Evolutionary conservation across 2,329 filamentous ascomycete species (phyloP), one percentile per base, ranked within the genome.

Genomic region (Hawksworthiomyces lignivorus): DNA sequence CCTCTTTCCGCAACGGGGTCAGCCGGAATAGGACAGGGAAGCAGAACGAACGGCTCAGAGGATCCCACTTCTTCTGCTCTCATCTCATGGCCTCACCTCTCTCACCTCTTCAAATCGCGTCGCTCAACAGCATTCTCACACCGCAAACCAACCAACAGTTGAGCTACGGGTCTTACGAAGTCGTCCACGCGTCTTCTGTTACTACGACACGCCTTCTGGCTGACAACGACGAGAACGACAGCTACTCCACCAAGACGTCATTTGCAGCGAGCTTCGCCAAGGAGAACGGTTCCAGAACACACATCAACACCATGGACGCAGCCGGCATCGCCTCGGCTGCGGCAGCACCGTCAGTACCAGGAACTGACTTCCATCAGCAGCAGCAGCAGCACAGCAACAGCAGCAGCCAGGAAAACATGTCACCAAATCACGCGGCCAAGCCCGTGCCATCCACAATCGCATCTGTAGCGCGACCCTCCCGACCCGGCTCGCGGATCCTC

Each of bases 401-500:
- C 29, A 41, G 31, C 46, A 46, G 41, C 47, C 64, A 73, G 52
- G 67, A 74, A 55, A 69, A 75, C 56, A 48, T 62, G 28, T 39
- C 54, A 45, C 65, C 68, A 9, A 19, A 8, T 34, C 60, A 64
- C 14, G 15, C 29, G 10, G 12, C 30, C 21, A 38, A 36, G 26
- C 38, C 15, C 14, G 11, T 33, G 4, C 20, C 36, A 5, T 34
- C 36, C 6, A 37, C 41, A 17, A 34, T 36, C 33, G 19, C 34
- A 17, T 17, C 30, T 12, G 14, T 38, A 20, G 27, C 39, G 17
- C 9, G 29, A 6, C 26, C 44, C 12, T 48, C 50, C 12, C 27
- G 47, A 17, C 37, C 44, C 10, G 34, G 36, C 20, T 76, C 73
- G 18, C 69, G 75, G 48, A 69, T 79, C 49, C 60, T 77, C 40